A percentile compares a stretch with the other conserved stretches of the same genome.
Evolutionary conservation across 148 eudicot species (phyloP).

Genomic region (Camellia lanceoleosa): DNA sequence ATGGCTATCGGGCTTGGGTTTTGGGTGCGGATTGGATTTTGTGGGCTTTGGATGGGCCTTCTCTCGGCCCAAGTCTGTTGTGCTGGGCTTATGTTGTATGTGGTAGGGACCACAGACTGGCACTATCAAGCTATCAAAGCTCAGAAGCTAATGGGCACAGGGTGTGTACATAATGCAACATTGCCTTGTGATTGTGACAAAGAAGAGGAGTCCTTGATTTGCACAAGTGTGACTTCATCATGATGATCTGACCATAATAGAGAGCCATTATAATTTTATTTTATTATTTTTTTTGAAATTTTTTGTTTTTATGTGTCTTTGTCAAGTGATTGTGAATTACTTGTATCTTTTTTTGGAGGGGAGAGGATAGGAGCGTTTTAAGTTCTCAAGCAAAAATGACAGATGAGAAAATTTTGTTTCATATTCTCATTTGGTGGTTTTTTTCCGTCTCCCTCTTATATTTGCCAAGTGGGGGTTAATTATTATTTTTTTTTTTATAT

Average conservation of each 20-base stretch:
- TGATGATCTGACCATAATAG: constrained; percentile 17
- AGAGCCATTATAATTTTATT: constrained; percentile 12
- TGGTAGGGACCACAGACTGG: constrained; percentile 86
- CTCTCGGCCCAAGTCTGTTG: constrained; percentile 65
- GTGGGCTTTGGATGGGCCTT: constrained; percentile 75
- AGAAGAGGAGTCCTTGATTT: constrained; percentile 46
- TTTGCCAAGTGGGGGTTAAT: constrained; percentile 3
- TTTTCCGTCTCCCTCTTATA: not conserved
- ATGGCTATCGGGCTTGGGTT: constrained; percentile 60
- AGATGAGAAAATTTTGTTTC: constrained; percentile 12
- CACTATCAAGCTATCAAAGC: constrained; percentile 58
- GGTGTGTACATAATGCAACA: constrained; percentile 24
- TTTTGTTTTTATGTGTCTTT: not conserved
- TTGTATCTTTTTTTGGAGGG: constrained; percentile 11
- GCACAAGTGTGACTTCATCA: constrained; percentile 44
- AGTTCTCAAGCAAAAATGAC: not conserved
- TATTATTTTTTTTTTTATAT: not conserved
- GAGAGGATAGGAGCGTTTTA: not conserved
- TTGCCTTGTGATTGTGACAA: constrained; percentile 16
- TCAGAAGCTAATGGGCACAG: constrained; percentile 49
- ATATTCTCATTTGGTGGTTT: not conserved
- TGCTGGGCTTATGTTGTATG: constrained; percentile 72
- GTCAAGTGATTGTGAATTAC: constrained; percentile 21
- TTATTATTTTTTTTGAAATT: not conserved
- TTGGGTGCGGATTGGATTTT: constrained; percentile 49